Base-by-base conservation (phyloP, 495 filamentous ascomycete genomes). In the Daldinia grandis region DNA sequence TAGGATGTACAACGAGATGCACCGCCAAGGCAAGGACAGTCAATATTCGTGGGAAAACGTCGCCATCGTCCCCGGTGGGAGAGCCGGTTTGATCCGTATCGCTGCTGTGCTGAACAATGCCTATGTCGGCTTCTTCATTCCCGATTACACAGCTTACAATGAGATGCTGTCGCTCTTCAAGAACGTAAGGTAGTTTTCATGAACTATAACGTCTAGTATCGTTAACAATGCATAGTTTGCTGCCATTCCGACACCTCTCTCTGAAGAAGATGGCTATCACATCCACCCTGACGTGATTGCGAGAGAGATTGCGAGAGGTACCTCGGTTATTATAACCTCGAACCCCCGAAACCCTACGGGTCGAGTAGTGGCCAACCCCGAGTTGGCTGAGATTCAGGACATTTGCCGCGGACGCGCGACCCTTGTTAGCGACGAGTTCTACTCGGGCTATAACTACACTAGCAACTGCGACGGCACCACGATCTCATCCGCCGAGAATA, bases 21-120 rank as follows among this genome's bases (percentile, higher is more conserved):
- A 97, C 75, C 89, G 95, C 47, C 83, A 94, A 80, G 92, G 91
- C 64, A 94, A 95, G 81, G 82, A 85, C n/a, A 94, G 91, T 77
- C 85, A 97, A 79, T 98, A 98, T 77, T 94, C 91, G n/a, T 97
- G 93, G 91, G 95, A 98, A 82, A 98, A 98, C 80, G 95, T 98
- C n/a, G 94, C 92, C 79, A 96, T 98, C 76, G 95, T 98, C 4
- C 95, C 95, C 42, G 95, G 95, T 78, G 95, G 95, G 27, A 86
- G 95, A 68, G 94, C 95, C 15, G 95, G 95, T 25, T 82, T 98
- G 81, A 97, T 98, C 68, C 87, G 95, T 53, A 97, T 98, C 80
- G 94, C 95, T 2, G 95, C 95, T 24, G 95, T 98, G 12, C 78
- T 98, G 71, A 93, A 93, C 71, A 97, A 97, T 75, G 90, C 93